These are phyloP conservation scores for Tetracentron sinense DNA, from an alignment of 164 flowering plant genomes.

Conservation along the genomic window DNA sequence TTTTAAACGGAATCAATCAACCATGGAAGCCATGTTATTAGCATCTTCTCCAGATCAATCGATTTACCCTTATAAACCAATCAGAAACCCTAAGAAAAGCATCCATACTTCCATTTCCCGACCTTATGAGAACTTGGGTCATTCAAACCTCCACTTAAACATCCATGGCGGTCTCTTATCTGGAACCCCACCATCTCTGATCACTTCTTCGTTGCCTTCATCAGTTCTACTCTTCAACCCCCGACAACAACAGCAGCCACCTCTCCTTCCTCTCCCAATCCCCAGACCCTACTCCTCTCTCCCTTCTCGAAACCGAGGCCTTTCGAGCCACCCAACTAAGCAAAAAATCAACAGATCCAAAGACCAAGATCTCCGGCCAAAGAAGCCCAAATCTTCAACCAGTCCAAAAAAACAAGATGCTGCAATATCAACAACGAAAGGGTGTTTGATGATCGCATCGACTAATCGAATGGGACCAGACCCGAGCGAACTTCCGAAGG, in stretches of 20 bases:
- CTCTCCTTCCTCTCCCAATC: conserved; percentile 57
- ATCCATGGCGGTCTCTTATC: conserved; percentile 16
- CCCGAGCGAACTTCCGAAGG: conserved; percentile 40
- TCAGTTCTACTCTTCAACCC: too few relatives aligned
- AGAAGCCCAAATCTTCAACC: conserved; percentile 29
- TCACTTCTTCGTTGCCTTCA: too few relatives aligned
- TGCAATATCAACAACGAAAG: not conserved
- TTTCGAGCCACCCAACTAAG: conserved; percentile 1
- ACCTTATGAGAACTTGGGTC: too few relatives aligned
- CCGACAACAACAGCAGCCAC: conserved; percentile 22
- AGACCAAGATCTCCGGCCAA: conserved; percentile 30
- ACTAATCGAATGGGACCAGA: conserved; percentile 37
- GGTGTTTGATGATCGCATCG: conserved; percentile 9
- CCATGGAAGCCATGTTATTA: conserved; percentile 28
- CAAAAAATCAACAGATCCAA: conserved; percentile 7
- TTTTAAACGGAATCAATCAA: not conserved
- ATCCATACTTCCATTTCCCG: too few relatives aligned
- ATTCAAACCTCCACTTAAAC: not conserved
- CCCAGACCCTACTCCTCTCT: not conserved
- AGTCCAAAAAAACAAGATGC: conserved; percentile 16
- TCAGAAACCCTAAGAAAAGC: too few relatives aligned
- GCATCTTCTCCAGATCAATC: conserved; percentile 25
- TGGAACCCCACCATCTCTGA: conserved; percentile 16
- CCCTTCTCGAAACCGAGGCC: conserved; percentile 18
- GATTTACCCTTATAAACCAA: not conserved